phyloP scores from a whole-genome alignment of 805 yeast genomes.

The Wickerhamiella cacticola region DNA sequence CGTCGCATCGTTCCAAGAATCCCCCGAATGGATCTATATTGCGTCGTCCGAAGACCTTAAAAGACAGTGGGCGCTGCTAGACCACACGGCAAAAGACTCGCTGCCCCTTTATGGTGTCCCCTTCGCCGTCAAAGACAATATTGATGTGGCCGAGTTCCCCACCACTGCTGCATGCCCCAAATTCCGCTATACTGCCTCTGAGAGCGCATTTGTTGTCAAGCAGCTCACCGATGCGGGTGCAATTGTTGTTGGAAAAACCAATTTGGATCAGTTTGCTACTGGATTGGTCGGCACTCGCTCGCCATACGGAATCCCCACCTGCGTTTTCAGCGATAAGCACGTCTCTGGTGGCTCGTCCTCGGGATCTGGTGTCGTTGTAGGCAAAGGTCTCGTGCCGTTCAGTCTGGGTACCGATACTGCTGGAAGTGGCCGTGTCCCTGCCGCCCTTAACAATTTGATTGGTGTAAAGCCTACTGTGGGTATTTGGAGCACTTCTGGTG shows the following conservation, averaged over 20 bases:
- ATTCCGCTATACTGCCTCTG: constrained; percentile 51
- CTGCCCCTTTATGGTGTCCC: constrained; percentile 85
- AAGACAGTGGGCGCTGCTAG: constrained; percentile 66
- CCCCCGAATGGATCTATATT: constrained; percentile 85
- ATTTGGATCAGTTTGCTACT: constrained; percentile 94
- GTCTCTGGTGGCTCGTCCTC: constrained; percentile 95
- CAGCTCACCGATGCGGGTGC: constrained; percentile 84
- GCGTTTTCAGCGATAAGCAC: constrained; percentile 61
- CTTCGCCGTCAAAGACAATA: constrained; percentile 86
- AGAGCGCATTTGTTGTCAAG: constrained; percentile 65
- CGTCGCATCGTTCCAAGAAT: constrained; percentile 27
- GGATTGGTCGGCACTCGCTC: constrained; percentile 93
- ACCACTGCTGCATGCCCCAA: constrained; percentile 97
- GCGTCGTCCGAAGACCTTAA: constrained; percentile 48
- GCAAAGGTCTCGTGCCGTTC: constrained; percentile 78
- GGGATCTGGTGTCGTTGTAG: constrained; percentile 89
- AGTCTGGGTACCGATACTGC: constrained; percentile 96
- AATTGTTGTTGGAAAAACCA: constrained; percentile 84
- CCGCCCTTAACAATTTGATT: constrained; percentile 78
- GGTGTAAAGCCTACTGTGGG: constrained; percentile 94
- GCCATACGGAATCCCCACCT: constrained; percentile 84
- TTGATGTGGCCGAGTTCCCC: constrained; percentile 66
- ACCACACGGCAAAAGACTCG: constrained; percentile 18
- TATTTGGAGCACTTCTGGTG: constrained; percentile 72
- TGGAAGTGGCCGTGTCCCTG: constrained; percentile 97